These are phyloP conservation scores for Beauveria sp. DNA, from an alignment of 2,329 filamentous ascomycete genomes.

Conservation along the genomic window DNA sequence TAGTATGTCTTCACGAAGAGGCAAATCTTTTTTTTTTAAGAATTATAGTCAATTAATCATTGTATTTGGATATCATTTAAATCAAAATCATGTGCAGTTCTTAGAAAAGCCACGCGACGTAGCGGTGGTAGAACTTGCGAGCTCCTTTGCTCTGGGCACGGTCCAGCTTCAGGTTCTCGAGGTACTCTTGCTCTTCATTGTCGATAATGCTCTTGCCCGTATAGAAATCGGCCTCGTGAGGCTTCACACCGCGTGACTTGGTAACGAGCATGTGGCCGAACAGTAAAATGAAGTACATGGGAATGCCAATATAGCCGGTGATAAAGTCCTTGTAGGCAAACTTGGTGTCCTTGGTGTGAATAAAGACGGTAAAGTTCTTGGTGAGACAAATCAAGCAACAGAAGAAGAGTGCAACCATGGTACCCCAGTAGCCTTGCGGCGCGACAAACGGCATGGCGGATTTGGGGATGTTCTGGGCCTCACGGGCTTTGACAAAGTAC, in stretches of 20 bases:
- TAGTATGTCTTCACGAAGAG: too few species aligned
- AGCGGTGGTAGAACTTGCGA: conserved; percentile 30
- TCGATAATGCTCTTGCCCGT: conserved; percentile 67
- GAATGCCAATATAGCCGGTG: conserved; percentile 70
- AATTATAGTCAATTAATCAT: background rate
- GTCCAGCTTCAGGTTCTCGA: conserved; percentile 34
- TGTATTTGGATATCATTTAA: conserved; percentile 3
- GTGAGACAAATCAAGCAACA: conserved; percentile 69
- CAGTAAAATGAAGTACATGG: conserved; percentile 62
- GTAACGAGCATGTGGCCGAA: conserved; percentile 58
- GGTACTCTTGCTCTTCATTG: conserved; percentile 62
- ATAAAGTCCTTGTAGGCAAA: conserved; percentile 73
- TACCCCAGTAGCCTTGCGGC: conserved; percentile 65
- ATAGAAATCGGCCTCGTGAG: conserved; percentile 60
- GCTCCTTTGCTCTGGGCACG: conserved; percentile 20
- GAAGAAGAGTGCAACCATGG: conserved; percentile 58
- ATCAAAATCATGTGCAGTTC: background rate
- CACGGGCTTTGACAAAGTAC: conserved; percentile 55
- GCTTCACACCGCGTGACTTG: conserved; percentile 45
- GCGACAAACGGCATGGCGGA: conserved; percentile 55
- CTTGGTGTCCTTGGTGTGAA: conserved; percentile 39
- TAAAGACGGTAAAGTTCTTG: conserved; percentile 75
- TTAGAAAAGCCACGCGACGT: conserved; percentile 31
- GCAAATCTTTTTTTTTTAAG: too few species aligned
- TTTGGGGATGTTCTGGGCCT: conserved; percentile 51